Evolutionary conservation across 1,284 basidiomycete genomes (phyloP).

Genomic region (Cryptococcus sp.): DNA sequence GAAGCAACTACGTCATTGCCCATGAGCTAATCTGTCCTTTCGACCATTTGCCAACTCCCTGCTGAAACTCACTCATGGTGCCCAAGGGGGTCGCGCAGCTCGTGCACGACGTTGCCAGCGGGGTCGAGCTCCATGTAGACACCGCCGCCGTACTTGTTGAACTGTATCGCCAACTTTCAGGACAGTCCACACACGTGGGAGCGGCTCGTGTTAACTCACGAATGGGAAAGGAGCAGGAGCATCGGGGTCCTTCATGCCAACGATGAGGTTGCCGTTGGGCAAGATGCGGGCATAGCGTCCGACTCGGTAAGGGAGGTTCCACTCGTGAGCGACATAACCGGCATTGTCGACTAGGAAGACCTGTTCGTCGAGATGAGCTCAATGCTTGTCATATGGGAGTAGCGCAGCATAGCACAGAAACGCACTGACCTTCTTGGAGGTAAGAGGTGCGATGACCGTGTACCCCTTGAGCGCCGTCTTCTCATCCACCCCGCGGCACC

Average conservation of each 20-base stretch:
- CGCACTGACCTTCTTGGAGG: constrained; percentile 16
- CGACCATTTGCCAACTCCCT: neutral
- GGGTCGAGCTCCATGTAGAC: constrained; percentile 20
- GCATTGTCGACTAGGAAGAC: constrained; percentile 21
- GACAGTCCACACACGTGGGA: neutral
- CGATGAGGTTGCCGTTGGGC: constrained; percentile 21
- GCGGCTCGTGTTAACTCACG: constrained; percentile 4
- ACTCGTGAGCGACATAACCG: constrained; percentile 17
- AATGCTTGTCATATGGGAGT: neutral
- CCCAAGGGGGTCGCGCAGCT: constrained; percentile 21
- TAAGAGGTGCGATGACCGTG: constrained; percentile 20
- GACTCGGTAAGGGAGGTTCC: constrained; percentile 21
- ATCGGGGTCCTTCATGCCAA: constrained; percentile 24
- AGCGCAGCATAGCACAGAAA: neutral
- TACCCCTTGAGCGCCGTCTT: constrained; percentile 16
- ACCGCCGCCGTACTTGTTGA: constrained; percentile 25
- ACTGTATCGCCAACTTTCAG: constrained; percentile 4
- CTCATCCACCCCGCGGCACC: constrained; percentile 18
- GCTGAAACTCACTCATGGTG: constrained; percentile 20
- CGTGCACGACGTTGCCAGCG: constrained; percentile 16
- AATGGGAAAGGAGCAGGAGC: constrained; percentile 21
- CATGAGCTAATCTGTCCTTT: neutral
- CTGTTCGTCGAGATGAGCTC: neutral
- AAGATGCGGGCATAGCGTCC: constrained; percentile 19
- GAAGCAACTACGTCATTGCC: constrained; percentile 11